Evolutionary conservation across 768 basidiomycete species (phyloP).

Genomic region (Termitomyces sp.): DNA sequence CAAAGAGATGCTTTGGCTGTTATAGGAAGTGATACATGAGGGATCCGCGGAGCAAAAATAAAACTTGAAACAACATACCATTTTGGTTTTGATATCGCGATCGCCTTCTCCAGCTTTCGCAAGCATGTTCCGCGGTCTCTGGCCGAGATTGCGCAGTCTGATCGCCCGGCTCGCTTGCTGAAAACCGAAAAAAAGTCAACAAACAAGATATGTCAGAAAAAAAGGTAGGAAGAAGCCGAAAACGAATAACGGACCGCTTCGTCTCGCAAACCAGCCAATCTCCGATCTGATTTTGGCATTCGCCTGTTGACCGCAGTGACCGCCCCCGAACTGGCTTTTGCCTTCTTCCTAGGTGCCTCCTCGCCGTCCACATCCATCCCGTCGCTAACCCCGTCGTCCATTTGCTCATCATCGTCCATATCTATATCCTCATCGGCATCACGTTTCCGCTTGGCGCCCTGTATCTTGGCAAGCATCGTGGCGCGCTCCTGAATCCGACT

Average conservation of each 20-base stretch:
- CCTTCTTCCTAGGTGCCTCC: conserved; percentile 49
- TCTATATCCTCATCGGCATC: conserved; percentile 52
- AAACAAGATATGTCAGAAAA: conserved; percentile 5
- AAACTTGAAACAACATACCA: conserved; percentile 43
- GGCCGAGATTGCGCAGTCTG: conserved; percentile 80
- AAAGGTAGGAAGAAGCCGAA: background rate
- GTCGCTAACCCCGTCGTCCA: conserved; percentile 36
- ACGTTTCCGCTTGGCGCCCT: conserved; percentile 68
- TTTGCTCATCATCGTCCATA: conserved; percentile 43
- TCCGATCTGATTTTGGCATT: conserved; percentile 65
- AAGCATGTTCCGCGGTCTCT: conserved; percentile 79
- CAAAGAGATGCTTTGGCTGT: conserved; percentile 82
- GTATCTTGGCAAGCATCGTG: conserved; percentile 68
- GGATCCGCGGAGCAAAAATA: conserved; percentile 3
- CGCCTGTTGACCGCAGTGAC: conserved; percentile 44
- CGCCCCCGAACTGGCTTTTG: conserved; percentile 56
- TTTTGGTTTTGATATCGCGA: conserved; percentile 75
- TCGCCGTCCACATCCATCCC: conserved; percentile 46
- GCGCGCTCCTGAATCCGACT: conserved; percentile 88
- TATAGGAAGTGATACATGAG: conserved; percentile 8
- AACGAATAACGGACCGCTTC: conserved; percentile 44
- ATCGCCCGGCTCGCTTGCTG: conserved; percentile 79
- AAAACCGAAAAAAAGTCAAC: background rate
- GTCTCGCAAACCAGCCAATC: conserved; percentile 75
- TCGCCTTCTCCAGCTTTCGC: conserved; percentile 92